phyloP scores from a whole-genome alignment of 805 yeast genomes.

The Starmerella floris region DNA sequence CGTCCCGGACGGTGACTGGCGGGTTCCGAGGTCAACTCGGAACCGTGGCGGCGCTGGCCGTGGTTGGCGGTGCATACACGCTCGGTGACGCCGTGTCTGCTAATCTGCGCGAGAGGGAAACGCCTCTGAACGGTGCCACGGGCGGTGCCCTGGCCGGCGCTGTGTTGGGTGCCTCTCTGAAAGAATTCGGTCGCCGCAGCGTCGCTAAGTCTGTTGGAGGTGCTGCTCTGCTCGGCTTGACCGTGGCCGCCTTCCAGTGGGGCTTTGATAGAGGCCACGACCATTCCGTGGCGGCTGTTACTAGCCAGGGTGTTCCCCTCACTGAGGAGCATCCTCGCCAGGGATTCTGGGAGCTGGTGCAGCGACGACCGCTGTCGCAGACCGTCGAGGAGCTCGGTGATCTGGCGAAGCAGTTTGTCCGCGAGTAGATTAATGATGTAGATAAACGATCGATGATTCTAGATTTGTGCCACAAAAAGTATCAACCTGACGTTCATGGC shows the following conservation, averaged over 20 bases:
- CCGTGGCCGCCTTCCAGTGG: conserved; percentile 33
- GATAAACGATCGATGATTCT: too few species aligned
- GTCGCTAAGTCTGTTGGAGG: conserved; percentile 36
- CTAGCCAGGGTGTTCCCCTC: conserved; percentile 29
- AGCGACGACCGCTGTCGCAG: conserved; percentile 71
- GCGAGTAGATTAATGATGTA: conserved; percentile 9
- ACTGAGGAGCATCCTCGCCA: conserved; percentile 31
- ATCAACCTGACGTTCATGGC: too few species aligned
- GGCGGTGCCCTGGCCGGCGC: conserved; percentile 39
- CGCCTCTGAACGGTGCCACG: conserved; percentile 44
- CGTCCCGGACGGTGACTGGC: conserved; percentile 24
- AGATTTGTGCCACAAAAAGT: too few species aligned
- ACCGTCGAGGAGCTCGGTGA: conserved; percentile 63
- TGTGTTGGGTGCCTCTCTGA: conserved; percentile 29
- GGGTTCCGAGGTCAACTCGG: conserved; percentile 23
- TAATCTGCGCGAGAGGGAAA: conserved; percentile 50
- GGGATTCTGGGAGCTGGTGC: conserved; percentile 67
- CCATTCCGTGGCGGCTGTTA: conserved; percentile 20
- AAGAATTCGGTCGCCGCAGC: conserved; percentile 20
- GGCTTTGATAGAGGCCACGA: conserved; percentile 25
- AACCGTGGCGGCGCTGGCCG: conserved; percentile 28
- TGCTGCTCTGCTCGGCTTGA: conserved; percentile 33
- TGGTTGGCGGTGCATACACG: conserved; percentile 38
- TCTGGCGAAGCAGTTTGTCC: conserved; percentile 23
- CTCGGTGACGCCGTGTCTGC: conserved; percentile 35